Percentiles rank a stretch among this genome's conserved stretches.
phyloP scores from a whole-genome alignment of 345 rosid genomes.

The Eucalyptus caleyi region DNA sequence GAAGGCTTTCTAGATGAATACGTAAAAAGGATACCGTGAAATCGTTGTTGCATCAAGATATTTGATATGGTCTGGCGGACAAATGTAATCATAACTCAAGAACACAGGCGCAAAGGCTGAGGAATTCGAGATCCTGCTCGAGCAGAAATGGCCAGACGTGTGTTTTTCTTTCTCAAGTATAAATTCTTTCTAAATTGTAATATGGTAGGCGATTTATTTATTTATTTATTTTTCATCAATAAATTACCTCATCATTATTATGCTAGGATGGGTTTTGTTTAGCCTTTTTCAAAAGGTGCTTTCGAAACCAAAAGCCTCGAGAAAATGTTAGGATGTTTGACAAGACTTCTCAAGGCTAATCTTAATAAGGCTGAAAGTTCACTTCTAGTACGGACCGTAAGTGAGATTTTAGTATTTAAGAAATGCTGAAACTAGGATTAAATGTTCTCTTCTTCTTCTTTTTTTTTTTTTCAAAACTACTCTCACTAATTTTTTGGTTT shows the following conservation, averaged over 20 bases:
- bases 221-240: not conserved
- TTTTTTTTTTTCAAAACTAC: too few relatives aligned
- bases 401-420: too few relatives aligned
- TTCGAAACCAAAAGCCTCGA: too few relatives aligned
- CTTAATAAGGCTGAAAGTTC: too few relatives aligned
- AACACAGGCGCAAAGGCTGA: not conserved
- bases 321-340: too few relatives aligned
- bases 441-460: too few relatives aligned
- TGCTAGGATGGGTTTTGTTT: too few relatives aligned
- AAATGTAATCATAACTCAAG: not conserved
- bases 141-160: not conserved
- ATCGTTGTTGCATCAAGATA: not conserved
- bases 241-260: not conserved
- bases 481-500: too few relatives aligned
- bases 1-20: not conserved
- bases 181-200: not conserved
- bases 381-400: rapidly evolving
- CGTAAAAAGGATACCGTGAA: not conserved
- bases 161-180: not conserved
- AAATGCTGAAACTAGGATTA: too few relatives aligned
- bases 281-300: too few relatives aligned
- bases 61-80: not conserved
- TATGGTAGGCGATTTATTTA: not conserved
- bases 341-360: too few relatives aligned
- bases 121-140: not conserved